Conservation (phyloP, 2,329 filamentous ascomycete genomes). For the Ophiostoma sp. region DNA sequence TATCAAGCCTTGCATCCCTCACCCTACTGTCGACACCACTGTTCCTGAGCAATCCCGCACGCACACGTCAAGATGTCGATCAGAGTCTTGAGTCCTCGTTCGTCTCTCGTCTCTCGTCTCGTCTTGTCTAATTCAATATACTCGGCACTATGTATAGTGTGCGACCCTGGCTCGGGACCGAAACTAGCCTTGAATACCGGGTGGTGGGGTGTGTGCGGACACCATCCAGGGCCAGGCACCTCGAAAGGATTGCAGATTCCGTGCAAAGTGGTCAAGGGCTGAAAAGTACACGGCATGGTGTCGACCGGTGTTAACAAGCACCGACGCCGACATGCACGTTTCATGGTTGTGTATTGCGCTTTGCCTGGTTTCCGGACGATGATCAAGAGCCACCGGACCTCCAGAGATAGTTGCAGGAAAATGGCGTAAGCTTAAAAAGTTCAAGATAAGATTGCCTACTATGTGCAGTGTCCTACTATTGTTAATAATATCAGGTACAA, state of each 20-base stretch:
- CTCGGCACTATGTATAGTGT: background rate
- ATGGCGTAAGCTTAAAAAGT: background rate
- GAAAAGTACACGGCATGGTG: background rate
- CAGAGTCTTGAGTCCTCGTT: background rate
- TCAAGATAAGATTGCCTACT: background rate
- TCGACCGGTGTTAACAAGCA: background rate
- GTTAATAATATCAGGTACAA: background rate
- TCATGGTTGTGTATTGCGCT: background rate
- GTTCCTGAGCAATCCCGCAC: background rate
- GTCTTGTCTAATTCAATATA: background rate
- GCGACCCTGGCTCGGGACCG: constrained; percentile 5
- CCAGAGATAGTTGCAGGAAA: background rate
- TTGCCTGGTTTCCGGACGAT: background rate
- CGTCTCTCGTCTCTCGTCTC: background rate
- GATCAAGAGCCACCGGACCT: background rate
- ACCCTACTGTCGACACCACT: background rate
- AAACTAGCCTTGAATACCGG: background rate
- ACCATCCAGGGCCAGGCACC: constrained; percentile 2
- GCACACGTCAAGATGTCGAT: background rate
- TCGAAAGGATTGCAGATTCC: background rate
- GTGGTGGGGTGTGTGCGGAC: background rate
- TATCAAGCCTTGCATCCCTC: background rate
- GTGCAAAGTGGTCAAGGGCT: background rate
- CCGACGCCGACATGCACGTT: background rate
- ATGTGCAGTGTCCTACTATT: background rate